Percentiles rank a stretch among this genome's conserved stretches.
phyloP scores from a whole-genome alignment of 208 protist species.

The Strigomonas galati region DNA sequence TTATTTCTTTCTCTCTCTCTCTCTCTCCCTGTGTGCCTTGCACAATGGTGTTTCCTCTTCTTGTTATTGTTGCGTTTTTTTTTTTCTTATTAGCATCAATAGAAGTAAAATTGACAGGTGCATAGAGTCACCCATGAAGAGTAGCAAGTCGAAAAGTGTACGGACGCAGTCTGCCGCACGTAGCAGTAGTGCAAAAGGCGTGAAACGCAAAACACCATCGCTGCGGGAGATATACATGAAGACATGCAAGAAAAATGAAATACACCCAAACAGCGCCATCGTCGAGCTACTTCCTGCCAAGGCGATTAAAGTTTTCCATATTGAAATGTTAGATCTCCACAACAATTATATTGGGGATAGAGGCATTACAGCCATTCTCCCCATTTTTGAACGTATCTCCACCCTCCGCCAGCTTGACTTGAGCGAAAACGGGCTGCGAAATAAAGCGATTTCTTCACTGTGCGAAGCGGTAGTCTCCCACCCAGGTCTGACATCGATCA shows the following conservation, averaged over 20 bases:
- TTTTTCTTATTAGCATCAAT: no score
- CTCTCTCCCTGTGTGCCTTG: no score
- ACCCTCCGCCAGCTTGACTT: conserved; percentile 55
- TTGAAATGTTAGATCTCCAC: conserved; percentile 63
- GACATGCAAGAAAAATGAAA: conserved; percentile 55
- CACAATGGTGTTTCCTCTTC: no score
- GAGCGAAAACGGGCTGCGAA: conserved; percentile 85
- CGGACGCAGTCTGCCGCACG: neutral
- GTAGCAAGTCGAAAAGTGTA: no score
- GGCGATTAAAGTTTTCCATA: conserved; percentile 22
- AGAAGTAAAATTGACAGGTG: no score
- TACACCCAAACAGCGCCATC: conserved; percentile 75
- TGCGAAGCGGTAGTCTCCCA: conserved; percentile 41
- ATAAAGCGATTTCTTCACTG: conserved; percentile 60
- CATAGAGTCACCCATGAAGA: no score
- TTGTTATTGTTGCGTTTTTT: no score
- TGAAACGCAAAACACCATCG: conserved; percentile 25
- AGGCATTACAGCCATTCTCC: conserved; percentile 68
- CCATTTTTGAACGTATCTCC: conserved; percentile 49
- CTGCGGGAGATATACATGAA: conserved; percentile 79
- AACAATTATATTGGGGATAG: conserved; percentile 89
- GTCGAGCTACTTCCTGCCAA: conserved; percentile 56
- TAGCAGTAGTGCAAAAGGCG: neutral
- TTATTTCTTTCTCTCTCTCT: no score
- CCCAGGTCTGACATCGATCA: conserved; percentile 57